Conservation (phyloP, 176 grass and related monocot genomes). For the Guadua angustifolia region DNA sequence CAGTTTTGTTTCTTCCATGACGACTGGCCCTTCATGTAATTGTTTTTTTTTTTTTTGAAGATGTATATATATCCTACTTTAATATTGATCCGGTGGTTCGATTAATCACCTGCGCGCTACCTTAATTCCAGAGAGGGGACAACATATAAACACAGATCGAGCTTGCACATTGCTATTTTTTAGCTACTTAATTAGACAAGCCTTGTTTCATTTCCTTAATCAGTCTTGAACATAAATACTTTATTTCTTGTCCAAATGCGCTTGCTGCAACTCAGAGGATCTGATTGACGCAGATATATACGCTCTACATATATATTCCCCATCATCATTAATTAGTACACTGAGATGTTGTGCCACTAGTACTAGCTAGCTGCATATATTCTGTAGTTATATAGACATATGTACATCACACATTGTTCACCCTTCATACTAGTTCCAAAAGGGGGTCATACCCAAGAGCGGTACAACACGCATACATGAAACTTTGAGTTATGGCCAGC, state of each 20-base stretch:
- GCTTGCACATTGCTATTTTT: neutral
- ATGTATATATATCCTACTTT: neutral
- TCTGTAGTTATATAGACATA: neutral
- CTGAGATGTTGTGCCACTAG: too few species aligned
- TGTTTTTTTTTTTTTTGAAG: neutral
- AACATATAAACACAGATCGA: neutral
- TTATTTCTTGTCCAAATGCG: conserved; percentile 9
- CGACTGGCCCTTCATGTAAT: neutral
- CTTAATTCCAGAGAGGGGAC: neutral
- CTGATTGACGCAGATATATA: too few species aligned
- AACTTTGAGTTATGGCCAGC: neutral
- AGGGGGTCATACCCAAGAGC: neutral
- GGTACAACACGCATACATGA: neutral
- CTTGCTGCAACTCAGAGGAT: neutral
- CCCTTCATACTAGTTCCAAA: neutral
- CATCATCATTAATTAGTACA: too few species aligned
- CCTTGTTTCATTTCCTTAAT: conserved; percentile 15
- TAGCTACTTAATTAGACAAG: conserved; percentile 10
- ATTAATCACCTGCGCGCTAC: too few species aligned
- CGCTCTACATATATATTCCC: too few species aligned
- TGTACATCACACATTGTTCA: neutral
- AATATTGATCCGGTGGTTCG: neutral
- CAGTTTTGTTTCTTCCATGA: neutral
- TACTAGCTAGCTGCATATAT: conserved; percentile 13
- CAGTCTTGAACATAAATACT: neutral